phyloP scores from a whole-genome alignment of 2,329 filamentous ascomycete species.

The Sporothrix mexicana region DNA sequence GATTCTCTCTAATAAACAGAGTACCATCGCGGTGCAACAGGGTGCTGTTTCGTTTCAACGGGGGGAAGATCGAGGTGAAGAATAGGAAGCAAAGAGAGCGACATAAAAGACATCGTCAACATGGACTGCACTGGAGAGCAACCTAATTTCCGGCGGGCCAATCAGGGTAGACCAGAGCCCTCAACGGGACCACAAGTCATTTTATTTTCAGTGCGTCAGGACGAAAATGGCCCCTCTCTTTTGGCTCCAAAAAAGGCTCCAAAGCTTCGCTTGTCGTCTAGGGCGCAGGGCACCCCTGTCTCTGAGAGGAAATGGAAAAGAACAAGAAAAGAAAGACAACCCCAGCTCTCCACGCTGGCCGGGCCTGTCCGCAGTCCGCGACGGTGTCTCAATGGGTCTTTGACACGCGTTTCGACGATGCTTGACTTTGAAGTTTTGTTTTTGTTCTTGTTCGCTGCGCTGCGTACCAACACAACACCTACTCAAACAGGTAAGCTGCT shows the following conservation, averaged over 20 bases:
- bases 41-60: constrained; percentile 31
- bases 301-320: neutral
- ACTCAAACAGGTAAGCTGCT: neutral
- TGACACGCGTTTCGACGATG: neutral
- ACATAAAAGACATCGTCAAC: constrained; percentile 17
- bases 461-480: neutral
- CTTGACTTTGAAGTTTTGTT: neutral
- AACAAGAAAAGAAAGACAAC: neutral
- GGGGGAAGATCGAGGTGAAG: neutral
- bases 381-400: neutral
- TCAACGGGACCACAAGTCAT: constrained; percentile 33
- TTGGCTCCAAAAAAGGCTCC: neutral
- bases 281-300: constrained; percentile 5
- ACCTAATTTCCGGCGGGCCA: constrained; percentile 34
- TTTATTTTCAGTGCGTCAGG: constrained; percentile 30
- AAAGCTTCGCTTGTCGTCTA: constrained; percentile 13
- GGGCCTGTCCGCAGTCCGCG: constrained; percentile 6
- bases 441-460: neutral
- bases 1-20: constrained; percentile 30
- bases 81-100: neutral
- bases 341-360: constrained; percentile 8
- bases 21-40: constrained; percentile 24
- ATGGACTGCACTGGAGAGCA: neutral
- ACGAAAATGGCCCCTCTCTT: neutral
- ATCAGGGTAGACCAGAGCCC: neutral